Evolutionary conservation across 495 filamentous ascomycete genomes (phyloP), one percentile per base, ranked within the genome.

Genomic region (Hypoxylon cercidicola): DNA sequence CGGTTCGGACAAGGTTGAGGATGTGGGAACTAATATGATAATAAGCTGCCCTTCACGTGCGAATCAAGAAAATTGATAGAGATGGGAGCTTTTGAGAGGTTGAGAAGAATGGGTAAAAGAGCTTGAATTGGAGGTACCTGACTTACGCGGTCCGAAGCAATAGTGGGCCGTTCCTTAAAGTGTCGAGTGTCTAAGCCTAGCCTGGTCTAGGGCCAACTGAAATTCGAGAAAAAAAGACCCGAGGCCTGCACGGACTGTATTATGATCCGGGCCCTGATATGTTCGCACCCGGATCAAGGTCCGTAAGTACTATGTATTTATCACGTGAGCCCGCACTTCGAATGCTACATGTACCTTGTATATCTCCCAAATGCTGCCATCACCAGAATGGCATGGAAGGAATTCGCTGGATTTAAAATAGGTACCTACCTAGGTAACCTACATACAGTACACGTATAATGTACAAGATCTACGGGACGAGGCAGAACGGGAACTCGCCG

Each of bases 81-180:
- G 68, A 62, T 50, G 67, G 62, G 32, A 62, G 65, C 52, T 64
- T 66, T 66, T 71, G 68, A 69, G 66, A 73, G 64, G 70, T 66
- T 70, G 65, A 65, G 50, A 60, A 69, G 65, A 58, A 60, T 66
- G 64, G 64, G 49, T 58, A 72, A 49, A 25, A 48, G 44, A 45
- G 53, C 46, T 43, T 66, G 68, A 68, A 66, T 66, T 61, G 64
- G 65, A 71, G 55, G 51, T 71, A 66, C 44, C 52, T 32, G 30
- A 32, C 5, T 62, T 61, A 64, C 66, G 69, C 69, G 66, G 68
- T 72, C 64, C 52, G 51, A 58, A 60, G 65, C 32, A 55, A 37
- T 48, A 61, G 66, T 59, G 67, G 67, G 64, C 55, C 64, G 41
- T 60, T 53, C 48, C 55, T 68, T 68, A n/a, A n/a, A n/a, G n/a